A percentile compares a stretch with the other conserved stretches of the same genome.
Conservation (phyloP, 257 asterid species). For the Buddleja alternifolia region DNA sequence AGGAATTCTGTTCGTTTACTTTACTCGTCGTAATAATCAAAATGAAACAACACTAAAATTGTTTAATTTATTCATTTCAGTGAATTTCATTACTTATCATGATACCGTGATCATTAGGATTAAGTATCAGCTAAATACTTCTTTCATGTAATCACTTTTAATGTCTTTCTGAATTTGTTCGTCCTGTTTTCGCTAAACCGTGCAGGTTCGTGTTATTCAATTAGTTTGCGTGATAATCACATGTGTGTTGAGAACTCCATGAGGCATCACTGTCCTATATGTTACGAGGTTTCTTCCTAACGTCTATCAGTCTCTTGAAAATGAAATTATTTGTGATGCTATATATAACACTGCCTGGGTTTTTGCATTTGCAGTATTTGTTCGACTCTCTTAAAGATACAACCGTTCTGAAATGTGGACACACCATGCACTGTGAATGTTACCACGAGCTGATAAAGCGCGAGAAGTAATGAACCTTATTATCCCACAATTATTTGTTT, state of each 20-base stretch:
- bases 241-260: constrained; percentile 86
- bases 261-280: constrained; percentile 97
- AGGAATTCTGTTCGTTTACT: not conserved
- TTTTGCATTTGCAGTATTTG: constrained; percentile 61
- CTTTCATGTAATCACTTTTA: not conserved
- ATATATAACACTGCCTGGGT: not conserved
- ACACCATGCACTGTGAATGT: constrained; percentile 93
- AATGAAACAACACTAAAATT: too few species aligned
- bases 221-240: constrained; percentile 67
- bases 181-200: constrained; percentile 4
- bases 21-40: not conserved
- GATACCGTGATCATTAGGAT: not conserved
- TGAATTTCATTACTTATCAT: not conserved
- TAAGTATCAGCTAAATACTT: not conserved
- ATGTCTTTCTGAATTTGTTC: not conserved
- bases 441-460: constrained; percentile 84
- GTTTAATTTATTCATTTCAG: too few species aligned
- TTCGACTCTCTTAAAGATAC: constrained; percentile 91
- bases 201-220: constrained; percentile 86
- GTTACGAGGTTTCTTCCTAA: constrained; percentile 72
- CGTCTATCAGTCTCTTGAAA: not conserved
- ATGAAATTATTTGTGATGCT: not conserved
- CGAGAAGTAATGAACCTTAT: constrained; percentile 60
- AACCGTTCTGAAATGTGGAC: constrained; percentile 94
- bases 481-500: not conserved